Evolutionary conservation across 1,139 yeast species (phyloP), one percentile per base, ranked within the genome.

Genomic region (Candida mesenterica): DNA sequence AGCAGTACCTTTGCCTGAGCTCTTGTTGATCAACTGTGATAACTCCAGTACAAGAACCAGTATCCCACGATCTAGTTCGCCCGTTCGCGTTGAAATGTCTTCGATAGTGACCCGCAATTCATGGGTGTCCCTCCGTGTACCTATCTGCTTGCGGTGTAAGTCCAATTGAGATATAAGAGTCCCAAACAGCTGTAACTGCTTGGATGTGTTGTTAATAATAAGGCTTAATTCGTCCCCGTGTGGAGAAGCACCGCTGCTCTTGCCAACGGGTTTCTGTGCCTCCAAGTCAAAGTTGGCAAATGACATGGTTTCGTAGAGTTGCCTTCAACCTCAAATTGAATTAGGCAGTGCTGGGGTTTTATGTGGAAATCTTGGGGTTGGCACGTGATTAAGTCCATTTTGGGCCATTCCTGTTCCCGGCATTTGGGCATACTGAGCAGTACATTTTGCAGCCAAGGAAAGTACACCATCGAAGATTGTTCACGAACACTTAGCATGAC

Each of bases 241-340:
- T 15, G 22, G 26, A 7, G 19, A 4, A 20, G 34, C 7, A 32
- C 42, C 28, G 22, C 23, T 14, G 22, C 34, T 38, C 22, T 43
- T 42, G 3, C 41, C 33, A 6, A 46, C 31, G 14, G 59, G 54
- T 35, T 44, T 60, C 44, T 79, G 84, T 2, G 83, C 76, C 51
- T 79, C 85, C 9, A 75, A 44, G 53, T 79, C 85, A 31, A 61
- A 62, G 41, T 73, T 72, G 30, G 82, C 79, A 62, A 79, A 79
- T 3, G 86, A 79, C 86, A 79, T 79, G 14, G 22, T 12, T 24
- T 20, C 14, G 15, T n/a, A n/a, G n/a, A n/a, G n/a, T n/a, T n/a
- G n/a, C n/a, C n/a, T n/a, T n/a, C n/a, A n/a, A n/a, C n/a, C n/a
- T n/a, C n/a, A n/a, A n/a, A n/a, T n/a, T n/a, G n/a, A n/a, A 15